Conservation (phyloP, 2,329 filamentous ascomycete species). For the Neophaeococcomyces mojaviensis region DNA sequence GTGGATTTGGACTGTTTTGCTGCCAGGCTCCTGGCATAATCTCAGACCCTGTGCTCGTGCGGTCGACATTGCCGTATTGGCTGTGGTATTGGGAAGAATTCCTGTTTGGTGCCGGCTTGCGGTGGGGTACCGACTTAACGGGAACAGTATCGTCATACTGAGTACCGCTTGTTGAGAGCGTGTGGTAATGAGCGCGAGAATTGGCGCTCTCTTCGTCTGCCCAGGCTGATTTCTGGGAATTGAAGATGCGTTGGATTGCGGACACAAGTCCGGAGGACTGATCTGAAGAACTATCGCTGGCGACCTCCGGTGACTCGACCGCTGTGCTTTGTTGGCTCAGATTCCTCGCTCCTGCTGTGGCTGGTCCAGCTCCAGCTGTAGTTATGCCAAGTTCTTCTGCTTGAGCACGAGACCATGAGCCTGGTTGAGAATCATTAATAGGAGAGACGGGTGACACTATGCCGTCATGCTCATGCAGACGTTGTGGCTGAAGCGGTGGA, state of each 20-base stretch:
- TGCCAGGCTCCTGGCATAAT: neutral
- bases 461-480: neutral
- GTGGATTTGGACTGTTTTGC: neutral
- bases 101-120: neutral
- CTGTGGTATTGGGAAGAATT: neutral
- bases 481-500: conserved; percentile 4
- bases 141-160: neutral
- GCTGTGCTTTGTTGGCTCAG: conserved; percentile 1
- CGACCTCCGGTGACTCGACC: neutral
- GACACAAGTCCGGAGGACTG: conserved; percentile 5
- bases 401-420: conserved; percentile 4
- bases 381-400: conserved; percentile 1
- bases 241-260: conserved; percentile 6
- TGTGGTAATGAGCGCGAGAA: neutral
- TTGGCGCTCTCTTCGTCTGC: neutral
- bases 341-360: neutral
- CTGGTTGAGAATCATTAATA: neutral
- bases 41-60: neutral
- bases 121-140: neutral
- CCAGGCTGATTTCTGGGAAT: neutral
- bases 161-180: neutral
- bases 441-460: conserved; percentile 3
- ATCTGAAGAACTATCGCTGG: neutral
- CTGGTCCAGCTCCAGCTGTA: too few relatives aligned
- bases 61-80: neutral